Percentiles rank a stretch among this genome's conserved stretches.
Evolutionary conservation across 2,329 filamentous ascomycete species (phyloP).

Genomic region (Phoma sp.): DNA sequence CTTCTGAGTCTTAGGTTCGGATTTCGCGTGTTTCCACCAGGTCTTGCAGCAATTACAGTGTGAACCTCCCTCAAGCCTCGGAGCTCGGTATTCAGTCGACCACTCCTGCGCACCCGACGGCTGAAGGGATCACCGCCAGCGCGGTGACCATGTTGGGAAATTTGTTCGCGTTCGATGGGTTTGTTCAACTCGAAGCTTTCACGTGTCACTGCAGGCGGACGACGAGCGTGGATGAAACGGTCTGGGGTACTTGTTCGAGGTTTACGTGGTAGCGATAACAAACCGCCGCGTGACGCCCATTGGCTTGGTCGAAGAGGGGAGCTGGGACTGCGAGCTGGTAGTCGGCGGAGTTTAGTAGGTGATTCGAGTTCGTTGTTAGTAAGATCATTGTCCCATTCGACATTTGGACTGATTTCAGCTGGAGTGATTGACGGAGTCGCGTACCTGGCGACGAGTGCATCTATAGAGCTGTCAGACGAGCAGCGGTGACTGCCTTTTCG

Average conservation of each 20-base stretch:
- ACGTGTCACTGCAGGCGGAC: conserved; percentile 50
- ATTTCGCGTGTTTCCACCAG: conserved; percentile 25
- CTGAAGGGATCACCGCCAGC: conserved; percentile 61
- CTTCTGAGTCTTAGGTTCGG: conserved; percentile 30
- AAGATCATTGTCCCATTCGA: not conserved
- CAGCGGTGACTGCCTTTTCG: conserved; percentile 8
- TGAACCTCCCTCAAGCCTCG: conserved; percentile 42
- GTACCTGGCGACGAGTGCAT: not conserved
- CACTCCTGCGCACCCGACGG: conserved; percentile 45
- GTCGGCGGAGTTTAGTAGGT: not conserved
- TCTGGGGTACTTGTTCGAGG: conserved; percentile 54
- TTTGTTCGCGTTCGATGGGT: conserved; percentile 55
- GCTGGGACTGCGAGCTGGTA: conserved; percentile 32
- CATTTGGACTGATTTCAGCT: not conserved
- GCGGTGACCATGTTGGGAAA: conserved; percentile 52
- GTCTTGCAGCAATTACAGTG: conserved; percentile 32
- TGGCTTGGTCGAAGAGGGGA: conserved; percentile 45
- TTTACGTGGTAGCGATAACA: conserved; percentile 25
- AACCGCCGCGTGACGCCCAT: conserved; percentile 35
- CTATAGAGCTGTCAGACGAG: conserved; percentile 16
- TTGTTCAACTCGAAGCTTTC: conserved; percentile 62
- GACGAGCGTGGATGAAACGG: conserved; percentile 63
- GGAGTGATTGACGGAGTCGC: conserved; percentile 4
- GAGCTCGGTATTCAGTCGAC: conserved; percentile 42
- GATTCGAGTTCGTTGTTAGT: not conserved